A percentile compares a stretch with the other conserved stretches of the same genome.
These are phyloP conservation scores for Macrophomina pseudophaseolina DNA, from an alignment of 2,329 filamentous ascomycete species.

Conservation along the genomic window DNA sequence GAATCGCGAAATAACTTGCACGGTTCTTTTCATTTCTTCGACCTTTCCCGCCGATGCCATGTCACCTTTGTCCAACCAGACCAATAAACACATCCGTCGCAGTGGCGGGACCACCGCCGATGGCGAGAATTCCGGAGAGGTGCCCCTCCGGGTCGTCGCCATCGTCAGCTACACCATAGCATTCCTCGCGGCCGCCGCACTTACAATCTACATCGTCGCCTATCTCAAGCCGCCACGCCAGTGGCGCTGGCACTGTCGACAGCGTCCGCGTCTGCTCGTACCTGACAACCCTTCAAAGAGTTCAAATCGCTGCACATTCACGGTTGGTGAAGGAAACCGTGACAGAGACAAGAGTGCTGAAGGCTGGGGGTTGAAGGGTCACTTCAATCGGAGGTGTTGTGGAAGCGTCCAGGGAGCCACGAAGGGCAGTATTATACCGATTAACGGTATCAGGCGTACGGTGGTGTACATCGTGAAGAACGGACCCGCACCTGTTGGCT, in stretches of 20 bases:
- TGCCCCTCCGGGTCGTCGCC: background rate
- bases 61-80: no score
- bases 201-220: constrained; percentile 1
- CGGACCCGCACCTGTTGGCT: background rate
- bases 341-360: no score
- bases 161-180: constrained; percentile 4
- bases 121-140: background rate
- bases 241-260: constrained; percentile 8
- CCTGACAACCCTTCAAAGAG: background rate
- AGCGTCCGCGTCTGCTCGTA: background rate
- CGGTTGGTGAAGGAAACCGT: background rate
- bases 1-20: no score
- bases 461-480: background rate
- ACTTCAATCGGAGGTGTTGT: background rate
- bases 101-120: background rate
- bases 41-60: background rate
- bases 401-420: background rate
- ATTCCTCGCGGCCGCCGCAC: constrained; percentile 5
- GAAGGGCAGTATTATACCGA: background rate
- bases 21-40: no score
- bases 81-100: background rate
- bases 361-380: background rate
- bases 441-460: background rate
- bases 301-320: background rate
- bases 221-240: background rate